These are phyloP conservation scores for Lachnellula arida DNA, from an alignment of 2,329 filamentous ascomycete genomes.

Conservation along the genomic window DNA sequence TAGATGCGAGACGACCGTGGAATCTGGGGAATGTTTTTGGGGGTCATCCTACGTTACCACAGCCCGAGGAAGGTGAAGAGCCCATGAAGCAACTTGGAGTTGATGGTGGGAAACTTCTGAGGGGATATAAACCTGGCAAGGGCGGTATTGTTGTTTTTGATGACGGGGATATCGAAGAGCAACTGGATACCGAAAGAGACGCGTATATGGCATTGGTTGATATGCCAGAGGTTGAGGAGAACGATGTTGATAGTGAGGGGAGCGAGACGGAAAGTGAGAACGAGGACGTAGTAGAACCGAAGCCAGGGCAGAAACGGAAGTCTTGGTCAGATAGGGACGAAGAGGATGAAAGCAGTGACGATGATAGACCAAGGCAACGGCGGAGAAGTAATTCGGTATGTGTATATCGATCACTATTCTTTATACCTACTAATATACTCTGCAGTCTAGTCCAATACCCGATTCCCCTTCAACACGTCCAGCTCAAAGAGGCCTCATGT, in stretches of 20 bases:
- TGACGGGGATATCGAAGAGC: slow-evolving; percentile 90
- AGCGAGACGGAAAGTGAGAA: slow-evolving; percentile 50
- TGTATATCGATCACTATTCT: slow-evolving; percentile 7
- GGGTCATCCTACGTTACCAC: slow-evolving; percentile 50
- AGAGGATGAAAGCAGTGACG: slow-evolving; percentile 61
- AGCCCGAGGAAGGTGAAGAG: slow-evolving; percentile 40
- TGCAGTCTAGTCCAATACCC: slow-evolving; percentile 60
- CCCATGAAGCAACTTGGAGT: slow-evolving; percentile 54
- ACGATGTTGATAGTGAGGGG: slow-evolving; percentile 48
- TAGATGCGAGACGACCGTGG: slow-evolving; percentile 90
- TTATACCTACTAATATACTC: slow-evolving; percentile 13
- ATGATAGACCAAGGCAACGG: slow-evolving; percentile 72
- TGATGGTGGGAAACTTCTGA: slow-evolving; percentile 65
- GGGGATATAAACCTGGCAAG: slow-evolving; percentile 68
- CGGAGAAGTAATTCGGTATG: slow-evolving; percentile 83
- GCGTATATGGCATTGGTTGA: slow-evolving; percentile 82
- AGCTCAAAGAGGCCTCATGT: slow-evolving; percentile 54
- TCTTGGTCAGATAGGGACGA: slow-evolving; percentile 69
- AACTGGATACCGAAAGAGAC: slow-evolving; percentile 66
- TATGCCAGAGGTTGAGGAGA: slow-evolving; percentile 77
- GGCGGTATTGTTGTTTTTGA: slow-evolving; percentile 94
- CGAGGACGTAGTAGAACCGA: slow-evolving; percentile 53
- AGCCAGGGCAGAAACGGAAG: slow-evolving; percentile 67
- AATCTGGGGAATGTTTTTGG: slow-evolving; percentile 93
- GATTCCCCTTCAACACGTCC: slow-evolving; percentile 55